Evolutionary conservation across 176 grass and related monocot genomes (phyloP).

Genomic region (Ensete ventricosum): DNA sequence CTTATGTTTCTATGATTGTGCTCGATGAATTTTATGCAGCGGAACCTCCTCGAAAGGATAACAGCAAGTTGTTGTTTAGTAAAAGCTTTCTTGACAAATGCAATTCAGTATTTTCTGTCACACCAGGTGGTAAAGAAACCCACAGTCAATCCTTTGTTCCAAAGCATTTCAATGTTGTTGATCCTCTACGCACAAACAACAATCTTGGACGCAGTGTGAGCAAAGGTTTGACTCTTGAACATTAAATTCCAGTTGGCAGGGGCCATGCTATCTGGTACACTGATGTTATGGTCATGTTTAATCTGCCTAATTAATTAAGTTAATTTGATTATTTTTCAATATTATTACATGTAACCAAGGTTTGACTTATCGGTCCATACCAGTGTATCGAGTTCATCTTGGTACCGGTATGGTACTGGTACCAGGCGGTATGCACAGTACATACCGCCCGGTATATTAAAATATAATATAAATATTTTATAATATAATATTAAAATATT

Average conservation of each 20-base stretch:
- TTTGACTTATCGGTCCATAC: too few species aligned
- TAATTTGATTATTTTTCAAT: background rate
- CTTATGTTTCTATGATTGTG: background rate
- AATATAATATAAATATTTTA: too few species aligned
- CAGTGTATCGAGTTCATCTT: too few species aligned
- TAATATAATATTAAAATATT: too few species aligned
- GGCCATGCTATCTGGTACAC: background rate
- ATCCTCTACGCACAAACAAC: conserved; percentile 81
- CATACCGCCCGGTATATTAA: too few species aligned
- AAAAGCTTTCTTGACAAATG: conserved; percentile 63
- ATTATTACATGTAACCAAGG: too few species aligned
- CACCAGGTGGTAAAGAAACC: conserved; percentile 47
- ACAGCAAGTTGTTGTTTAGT: conserved; percentile 52
- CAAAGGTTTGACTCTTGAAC: conserved; percentile 45
- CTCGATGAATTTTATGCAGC: conserved; percentile 36
- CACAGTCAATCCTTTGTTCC: conserved; percentile 66
- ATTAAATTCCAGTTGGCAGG: background rate
- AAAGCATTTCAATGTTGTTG: conserved; percentile 92
- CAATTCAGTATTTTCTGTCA: conserved; percentile 38
- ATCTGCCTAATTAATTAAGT: background rate
- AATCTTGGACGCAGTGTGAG: conserved; percentile 92
- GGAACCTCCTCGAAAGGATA: conserved; percentile 58
- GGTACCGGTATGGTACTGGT: too few species aligned
- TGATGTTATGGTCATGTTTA: background rate
- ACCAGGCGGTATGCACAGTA: too few species aligned